Evolutionary conservation across 2,329 filamentous ascomycete species (phyloP), one percentile per base, ranked within the genome.

Genomic region (Penicillium sp.): DNA sequence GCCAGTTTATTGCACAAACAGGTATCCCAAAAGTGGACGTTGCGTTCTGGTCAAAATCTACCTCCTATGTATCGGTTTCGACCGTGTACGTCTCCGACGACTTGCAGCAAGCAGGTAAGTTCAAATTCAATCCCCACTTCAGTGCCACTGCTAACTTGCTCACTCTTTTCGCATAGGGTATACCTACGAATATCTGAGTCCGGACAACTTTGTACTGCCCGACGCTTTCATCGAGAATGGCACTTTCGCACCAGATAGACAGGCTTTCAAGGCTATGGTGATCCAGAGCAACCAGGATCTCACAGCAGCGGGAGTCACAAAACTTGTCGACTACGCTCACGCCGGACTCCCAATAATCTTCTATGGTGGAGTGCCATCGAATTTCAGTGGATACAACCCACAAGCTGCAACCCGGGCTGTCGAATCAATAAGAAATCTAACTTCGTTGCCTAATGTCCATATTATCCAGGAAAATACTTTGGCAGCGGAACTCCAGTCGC

Each of bases 141-240:
- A 16, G 45, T 8, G 9, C 33, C 23, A 20, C 62, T 28, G 12
- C 23, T 23, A 20, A 33, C 12, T 21, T 6, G 6, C 12, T 46
- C 20, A 62, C 48, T 55, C 63, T 20, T 51, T 58, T 12, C 28
- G 62, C 11, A 2, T 52, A 71, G 74, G 74, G 0, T 77, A 68
- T 58, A 69, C 74, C 0, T 79, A 78, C 58, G 71, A 74, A 12
- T 81, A 80, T 57, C 64, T 81, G 0, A 70, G 68, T 2, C 73
- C 78, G 0, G 74, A 75, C 16, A 80, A 79, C 52, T 72, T 81
- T 26, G 65, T 55, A 1, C 69, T 76, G 0, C 66, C 71, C 0
- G 57, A 71, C 9, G 77, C 77, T 0, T 57, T 61, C 2, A 76
- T 80, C 0, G 33, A 55, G 3, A 58, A 74, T 28, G 65, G 64